Percentiles rank a stretch among this genome's conserved stretches.
These are phyloP conservation scores for Hanseniaspora clermontiae DNA, from an alignment of 805 yeast species.

Conservation along the genomic window DNA sequence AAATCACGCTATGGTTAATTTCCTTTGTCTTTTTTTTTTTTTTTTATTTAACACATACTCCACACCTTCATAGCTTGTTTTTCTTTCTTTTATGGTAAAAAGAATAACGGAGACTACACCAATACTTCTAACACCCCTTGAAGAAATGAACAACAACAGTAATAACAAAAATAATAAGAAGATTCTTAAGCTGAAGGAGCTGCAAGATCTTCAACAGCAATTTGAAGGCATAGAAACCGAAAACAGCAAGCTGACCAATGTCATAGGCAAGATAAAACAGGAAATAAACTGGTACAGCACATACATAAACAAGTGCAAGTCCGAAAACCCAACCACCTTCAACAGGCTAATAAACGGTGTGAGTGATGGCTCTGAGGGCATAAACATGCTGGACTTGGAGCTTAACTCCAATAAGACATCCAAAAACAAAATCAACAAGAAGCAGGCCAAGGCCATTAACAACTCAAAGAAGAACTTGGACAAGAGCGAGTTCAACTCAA, in stretches of 20 bases:
- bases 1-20: too few relatives aligned
- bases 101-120: too few relatives aligned
- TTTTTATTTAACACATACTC: too few relatives aligned
- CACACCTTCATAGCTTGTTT: too few relatives aligned
- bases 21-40: too few relatives aligned
- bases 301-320: conserved; percentile 8
- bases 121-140: too few relatives aligned
- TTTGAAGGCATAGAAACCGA: conserved; percentile 21
- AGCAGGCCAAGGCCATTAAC: background rate
- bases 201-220: conserved; percentile 20
- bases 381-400: conserved; percentile 11
- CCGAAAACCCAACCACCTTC: conserved; percentile 10
- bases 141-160: background rate
- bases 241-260: conserved; percentile 21
- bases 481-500: background rate
- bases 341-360: conserved; percentile 8
- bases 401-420: background rate
- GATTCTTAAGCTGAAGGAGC: conserved; percentile 16
- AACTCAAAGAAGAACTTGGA: background rate
- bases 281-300: conserved; percentile 21
- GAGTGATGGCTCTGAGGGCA: conserved; percentile 11
- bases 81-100: background rate
- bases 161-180: conserved; percentile 13
- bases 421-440: conserved; percentile 3
- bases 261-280: conserved; percentile 19